Base-by-base conservation (phyloP, 1,139 yeast species). In the Diutina ranongensis region DNA sequence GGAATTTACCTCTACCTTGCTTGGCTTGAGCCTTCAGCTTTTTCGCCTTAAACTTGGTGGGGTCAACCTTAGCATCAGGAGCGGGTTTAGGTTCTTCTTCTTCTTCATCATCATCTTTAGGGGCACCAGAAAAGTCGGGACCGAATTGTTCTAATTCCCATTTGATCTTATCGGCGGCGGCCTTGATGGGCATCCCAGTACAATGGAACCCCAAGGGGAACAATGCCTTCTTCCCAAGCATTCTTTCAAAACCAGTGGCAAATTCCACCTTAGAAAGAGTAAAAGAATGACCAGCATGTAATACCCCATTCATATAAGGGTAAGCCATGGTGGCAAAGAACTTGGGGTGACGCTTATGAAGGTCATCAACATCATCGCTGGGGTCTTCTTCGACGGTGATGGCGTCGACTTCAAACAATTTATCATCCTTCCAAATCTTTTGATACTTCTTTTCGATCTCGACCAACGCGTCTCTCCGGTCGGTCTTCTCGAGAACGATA, bases 161-260 rank as follows among this genome's bases (percentile, higher is more conserved):
- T 59, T 80, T 78, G 57, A 94, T 76, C 67, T 92, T 92, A 67
- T 92, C 99, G 45, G 99, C 98, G 58, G 96, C 78, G 16, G 98
- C 92, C 69, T 80, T 83, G 63, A 92, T 94, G 48, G 99, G 98
- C 97, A 92, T 84, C 72, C 99, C 99, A 41, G 98, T 92, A 75
- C 98, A 94, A 67, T 92, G 99, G 81, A 92, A 92, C 46, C 98
- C 99, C 50, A 94, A 74, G 46, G 99, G 98, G 68, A 87, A 92
- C 51, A 92, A 71, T 33, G 97, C 96, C 57, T 84, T 77, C 66
- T 84, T 87, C 53, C 97, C 97, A 58, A 76, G 74, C 92, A 94
- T 84, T 66, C 97, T 80, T 67, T 92, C 96, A 60, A 83, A 94
- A 48, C 98, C 97, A 48, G 86, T 74, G 46, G 94, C 84, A 63